Base-by-base conservation (phyloP, 2,329 filamentous ascomycete species). In the Cercospora sp. region DNA sequence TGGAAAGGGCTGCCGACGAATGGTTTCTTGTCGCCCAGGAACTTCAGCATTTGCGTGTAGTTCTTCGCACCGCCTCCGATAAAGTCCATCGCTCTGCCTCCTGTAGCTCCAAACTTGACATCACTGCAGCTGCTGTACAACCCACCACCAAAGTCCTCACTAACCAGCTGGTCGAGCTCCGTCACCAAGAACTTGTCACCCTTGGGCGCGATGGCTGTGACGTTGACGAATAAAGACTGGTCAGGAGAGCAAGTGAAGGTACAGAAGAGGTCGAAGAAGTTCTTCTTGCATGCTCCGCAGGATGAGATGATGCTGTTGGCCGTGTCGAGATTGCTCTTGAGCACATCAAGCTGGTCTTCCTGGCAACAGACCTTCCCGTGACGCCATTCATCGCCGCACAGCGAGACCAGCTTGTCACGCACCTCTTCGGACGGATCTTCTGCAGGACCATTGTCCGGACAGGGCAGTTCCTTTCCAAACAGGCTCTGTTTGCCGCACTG, bases 101-200 rank as follows among this genome's bases (percentile, higher is more conserved):
- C 97, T 51, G 94, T 94, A 6, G 94, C 91, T 39, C 95, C 95
- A 76, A 98, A 97, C 78, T 99, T 99, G 81, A 99, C 94, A 79
- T 99, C 93, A 81, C 98, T 98, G 84, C 95, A 99, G 81, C 95
- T 99, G 80, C 97, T 87, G 79, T 94, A 99, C 82, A 99, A 96
- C 1, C 91, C 93, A 8, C 87, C 85, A 53, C 93, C 94, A 78
- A 96, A 98, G 63, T 91, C 85, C 66, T 93, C 85, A 2, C 93
- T 92, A 73, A 97, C 89, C 5, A 98, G 83, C 76, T 97, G 94
- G 77, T 97, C 94, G 23, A 99, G 82, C 81, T 97, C 93, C 1
- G 91, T 93, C 13, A 97, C 93, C n/a, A 93, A 80, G 66, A 82
- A 81, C 72, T 89, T 89, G 80, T 85, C 77, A 71, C 82, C 79